Evolutionary conservation across 108 stramenopile species (phyloP).

Genomic region (Schizochytrium sp.): DNA sequence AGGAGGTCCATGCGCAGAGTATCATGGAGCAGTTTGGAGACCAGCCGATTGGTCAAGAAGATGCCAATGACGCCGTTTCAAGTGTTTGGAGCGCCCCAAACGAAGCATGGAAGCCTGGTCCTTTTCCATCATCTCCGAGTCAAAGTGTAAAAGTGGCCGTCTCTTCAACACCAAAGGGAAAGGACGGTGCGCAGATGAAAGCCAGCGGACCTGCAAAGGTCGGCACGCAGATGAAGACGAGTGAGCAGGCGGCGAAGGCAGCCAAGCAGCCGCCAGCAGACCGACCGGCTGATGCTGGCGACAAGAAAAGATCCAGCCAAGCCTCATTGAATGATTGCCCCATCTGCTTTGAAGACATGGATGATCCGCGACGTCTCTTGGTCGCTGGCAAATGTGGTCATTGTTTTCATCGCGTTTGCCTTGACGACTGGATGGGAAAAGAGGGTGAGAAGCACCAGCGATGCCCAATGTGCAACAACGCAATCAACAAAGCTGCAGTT

Average conservation of each 20-base stretch:
- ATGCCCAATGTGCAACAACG: not conserved
- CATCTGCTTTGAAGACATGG: not conserved
- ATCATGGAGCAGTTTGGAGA: too few species aligned
- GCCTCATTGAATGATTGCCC: not conserved
- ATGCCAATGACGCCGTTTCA: too few species aligned
- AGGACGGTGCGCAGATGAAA: too few species aligned
- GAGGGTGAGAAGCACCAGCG: not conserved
- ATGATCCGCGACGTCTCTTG: not conserved
- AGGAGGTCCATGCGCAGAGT: too few species aligned
- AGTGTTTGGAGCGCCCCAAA: too few species aligned
- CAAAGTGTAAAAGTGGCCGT: too few species aligned
- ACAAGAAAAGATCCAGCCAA: not conserved
- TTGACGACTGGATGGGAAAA: not conserved
- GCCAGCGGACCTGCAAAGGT: too few species aligned
- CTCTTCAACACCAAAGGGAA: too few species aligned
- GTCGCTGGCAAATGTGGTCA: not conserved
- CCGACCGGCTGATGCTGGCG: not conserved
- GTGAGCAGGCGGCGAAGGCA: not conserved
- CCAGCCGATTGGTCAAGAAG: too few species aligned
- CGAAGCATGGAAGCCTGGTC: too few species aligned
- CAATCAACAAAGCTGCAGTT: not conserved
- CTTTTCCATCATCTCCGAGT: too few species aligned
- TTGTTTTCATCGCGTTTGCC: not conserved
- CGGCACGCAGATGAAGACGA: too few species aligned
- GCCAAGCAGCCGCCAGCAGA: not conserved